Evolutionary conservation across 352 stramenopile species (phyloP).

Genomic region (Pilasporangium apinafurcum): DNA sequence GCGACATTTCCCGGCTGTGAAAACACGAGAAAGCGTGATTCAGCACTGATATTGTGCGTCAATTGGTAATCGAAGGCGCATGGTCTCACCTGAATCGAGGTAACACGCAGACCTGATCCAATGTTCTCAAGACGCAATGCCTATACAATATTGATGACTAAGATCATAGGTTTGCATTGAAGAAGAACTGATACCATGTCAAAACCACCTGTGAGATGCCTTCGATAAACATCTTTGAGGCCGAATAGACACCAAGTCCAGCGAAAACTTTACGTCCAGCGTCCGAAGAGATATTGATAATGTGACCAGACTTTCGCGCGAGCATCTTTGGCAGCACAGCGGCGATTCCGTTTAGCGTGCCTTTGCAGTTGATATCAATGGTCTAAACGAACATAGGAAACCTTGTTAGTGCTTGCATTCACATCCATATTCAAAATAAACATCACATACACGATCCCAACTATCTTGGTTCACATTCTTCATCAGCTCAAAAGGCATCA

Average conservation of each 20-base stretch:
- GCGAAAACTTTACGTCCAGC: conserved; percentile 77
- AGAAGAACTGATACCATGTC: not conserved
- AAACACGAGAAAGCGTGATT: conserved; percentile 4
- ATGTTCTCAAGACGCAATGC: conserved; percentile 80
- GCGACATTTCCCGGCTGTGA: conserved; percentile 85
- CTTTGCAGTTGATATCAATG: conserved; percentile 93
- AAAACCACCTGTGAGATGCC: conserved; percentile 68
- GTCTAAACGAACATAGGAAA: conserved; percentile 17
- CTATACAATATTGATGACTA: conserved; percentile 1
- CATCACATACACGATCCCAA: conserved; percentile 55
- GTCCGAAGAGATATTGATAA: conserved; percentile 86
- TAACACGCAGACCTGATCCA: conserved; percentile 82
- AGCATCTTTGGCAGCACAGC: conserved; percentile 71
- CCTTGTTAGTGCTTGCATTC: not conserved
- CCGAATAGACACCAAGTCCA: conserved; percentile 85
- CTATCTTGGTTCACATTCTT: conserved; percentile 89
- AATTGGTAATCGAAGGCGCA: too few species aligned
- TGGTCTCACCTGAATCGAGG: conserved; percentile 56
- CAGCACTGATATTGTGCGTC: too few species aligned
- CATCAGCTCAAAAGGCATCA: conserved; percentile 92
- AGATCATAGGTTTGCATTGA: not conserved
- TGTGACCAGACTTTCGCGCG: conserved; percentile 65
- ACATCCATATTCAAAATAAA: not conserved
- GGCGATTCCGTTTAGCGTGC: conserved; percentile 84
- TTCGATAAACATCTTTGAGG: conserved; percentile 92